Evolutionary conservation across 805 yeast genomes (phyloP), one percentile per base, ranked within the genome.

Genomic region (Hanseniaspora osmophila): DNA sequence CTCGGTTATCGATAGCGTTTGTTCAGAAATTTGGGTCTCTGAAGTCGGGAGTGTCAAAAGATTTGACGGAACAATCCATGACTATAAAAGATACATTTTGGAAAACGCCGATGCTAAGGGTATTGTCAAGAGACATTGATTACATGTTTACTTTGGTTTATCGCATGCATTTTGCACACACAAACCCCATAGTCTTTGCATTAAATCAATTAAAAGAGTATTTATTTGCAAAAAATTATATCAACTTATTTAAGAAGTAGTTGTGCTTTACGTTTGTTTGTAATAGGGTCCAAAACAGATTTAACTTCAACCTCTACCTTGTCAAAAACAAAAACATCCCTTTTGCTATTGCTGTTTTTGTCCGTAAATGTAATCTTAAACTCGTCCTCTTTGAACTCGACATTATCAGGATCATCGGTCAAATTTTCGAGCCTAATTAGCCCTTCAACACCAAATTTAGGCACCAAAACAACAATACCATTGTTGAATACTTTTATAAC

Each of bases 401-500:
- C 80, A 32, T 78, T 70, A 47, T 72, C 69, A 30, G 69, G 74
- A 49, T 84, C 83, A 16, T 80, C 78, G 1, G 76, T 69, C 50
- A 90, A 61, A 51, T 76, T 77, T 53, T 86, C 94, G 48, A 87
- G 60, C 58, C 83, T 85, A 51, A 92, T 86, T 56, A 92, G 70
- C 48, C 96, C 90, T 66, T 92, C 98, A 43, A 92, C 86, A 46
- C 98, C 98, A 63, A 85, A 92, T 60, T 82, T 84, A 15, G 98
- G 97, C 37, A 92, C 96, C 42, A 92, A 66, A 9, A 92, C 94
- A 30, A 88, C 96, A 51, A 92, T 76, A 62, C 98, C 98, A 60
- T 92, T 92, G 50, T 85, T 80, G 61, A 92, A 88, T 29, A 92
- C 92, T 60, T 85, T 84, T 57, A 90, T 87, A 29, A 88, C 80